Evolutionary conservation across 2,329 filamentous ascomycete species (phyloP).

Genomic region (Monascus ruber): DNA sequence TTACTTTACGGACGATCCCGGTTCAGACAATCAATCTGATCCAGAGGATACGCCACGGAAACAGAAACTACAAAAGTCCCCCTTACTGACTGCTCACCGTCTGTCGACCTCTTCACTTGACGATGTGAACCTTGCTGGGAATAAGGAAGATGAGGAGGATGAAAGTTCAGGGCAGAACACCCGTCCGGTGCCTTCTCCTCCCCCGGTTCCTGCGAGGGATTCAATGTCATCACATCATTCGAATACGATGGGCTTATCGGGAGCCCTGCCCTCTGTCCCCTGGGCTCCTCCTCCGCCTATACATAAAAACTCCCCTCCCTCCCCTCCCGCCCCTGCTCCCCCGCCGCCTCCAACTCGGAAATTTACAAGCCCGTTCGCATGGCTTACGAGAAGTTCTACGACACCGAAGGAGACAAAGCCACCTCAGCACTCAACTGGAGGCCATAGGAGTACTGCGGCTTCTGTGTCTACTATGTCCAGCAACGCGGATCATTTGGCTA

Average conservation of each 20-base stretch:
- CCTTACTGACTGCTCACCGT: constrained; percentile 41
- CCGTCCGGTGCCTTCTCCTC: constrained; percentile 16
- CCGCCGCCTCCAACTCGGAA: constrained; percentile 47
- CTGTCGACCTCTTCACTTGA: constrained; percentile 49
- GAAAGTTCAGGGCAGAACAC: constrained; percentile 13
- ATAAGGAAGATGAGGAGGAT: constrained; percentile 40
- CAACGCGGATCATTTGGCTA: constrained; percentile 67
- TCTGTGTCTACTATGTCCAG: constrained; percentile 69
- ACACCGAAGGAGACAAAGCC: constrained; percentile 46
- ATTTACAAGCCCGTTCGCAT: constrained; percentile 77
- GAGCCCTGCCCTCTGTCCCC: constrained; percentile 59
- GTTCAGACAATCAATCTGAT: constrained; percentile 16
- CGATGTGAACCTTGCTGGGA: constrained; percentile 53
- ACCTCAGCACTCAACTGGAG: constrained; percentile 30
- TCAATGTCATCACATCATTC: constrained; percentile 19
- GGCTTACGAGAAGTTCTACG: constrained; percentile 59
- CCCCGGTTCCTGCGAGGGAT: constrained; percentile 20
- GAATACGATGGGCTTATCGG: constrained; percentile 51
- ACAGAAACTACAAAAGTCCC: constrained; percentile 37
- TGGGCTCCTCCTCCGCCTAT: constrained; percentile 50
- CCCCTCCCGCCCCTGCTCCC: constrained; percentile 30
- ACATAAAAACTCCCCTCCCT: constrained; percentile 25
- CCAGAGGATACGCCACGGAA: constrained; percentile 23
- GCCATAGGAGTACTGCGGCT: constrained; percentile 62
- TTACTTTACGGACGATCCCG: not conserved